Evolutionary conservation across 331 rosid species (phyloP).

Genomic region (Acacia pycnantha): DNA sequence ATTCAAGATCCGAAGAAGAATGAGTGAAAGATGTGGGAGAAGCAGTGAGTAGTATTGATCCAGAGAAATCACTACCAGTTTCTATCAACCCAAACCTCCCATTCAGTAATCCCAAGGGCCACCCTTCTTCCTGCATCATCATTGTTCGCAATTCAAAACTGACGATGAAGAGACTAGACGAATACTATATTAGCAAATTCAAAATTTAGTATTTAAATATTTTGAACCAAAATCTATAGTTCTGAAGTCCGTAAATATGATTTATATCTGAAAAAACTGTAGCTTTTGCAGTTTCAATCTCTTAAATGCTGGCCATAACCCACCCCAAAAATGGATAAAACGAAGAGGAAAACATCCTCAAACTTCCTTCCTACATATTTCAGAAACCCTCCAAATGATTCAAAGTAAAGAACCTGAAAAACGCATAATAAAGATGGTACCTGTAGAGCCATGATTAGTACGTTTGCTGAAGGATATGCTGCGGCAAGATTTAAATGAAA

Average conservation of each 20-base stretch:
- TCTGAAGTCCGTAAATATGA: not conserved
- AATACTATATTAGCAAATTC: not conserved
- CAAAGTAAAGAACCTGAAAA: not conserved
- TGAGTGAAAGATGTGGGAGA: conserved; percentile 44
- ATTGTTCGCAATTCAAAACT: not conserved
- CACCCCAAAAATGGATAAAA: not conserved
- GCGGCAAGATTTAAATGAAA: not conserved
- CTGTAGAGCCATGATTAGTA: conserved; percentile 58
- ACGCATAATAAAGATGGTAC: conserved; percentile 31
- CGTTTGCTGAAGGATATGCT: conserved; percentile 16
- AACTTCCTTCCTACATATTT: not conserved
- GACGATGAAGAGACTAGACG: not conserved
- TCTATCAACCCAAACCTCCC: conserved; percentile 58
- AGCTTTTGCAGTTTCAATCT: not conserved
- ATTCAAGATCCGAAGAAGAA: conserved; percentile 60
- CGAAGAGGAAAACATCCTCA: not conserved
- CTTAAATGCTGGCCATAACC: not conserved
- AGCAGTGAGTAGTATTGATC: conserved; percentile 55
- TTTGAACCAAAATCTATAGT: not conserved
- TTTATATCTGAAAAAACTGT: not conserved
- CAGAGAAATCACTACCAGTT: conserved; percentile 49
- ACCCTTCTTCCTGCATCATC: conserved; percentile 63
- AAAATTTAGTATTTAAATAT: not conserved
- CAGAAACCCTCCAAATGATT: conserved; percentile 25
- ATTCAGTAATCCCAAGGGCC: conserved; percentile 83